Percentiles rank a stretch among this genome's conserved stretches.
phyloP scores from a whole-genome alignment of 2,329 filamentous ascomycete genomes.

The Fusarium staphyleae region DNA sequence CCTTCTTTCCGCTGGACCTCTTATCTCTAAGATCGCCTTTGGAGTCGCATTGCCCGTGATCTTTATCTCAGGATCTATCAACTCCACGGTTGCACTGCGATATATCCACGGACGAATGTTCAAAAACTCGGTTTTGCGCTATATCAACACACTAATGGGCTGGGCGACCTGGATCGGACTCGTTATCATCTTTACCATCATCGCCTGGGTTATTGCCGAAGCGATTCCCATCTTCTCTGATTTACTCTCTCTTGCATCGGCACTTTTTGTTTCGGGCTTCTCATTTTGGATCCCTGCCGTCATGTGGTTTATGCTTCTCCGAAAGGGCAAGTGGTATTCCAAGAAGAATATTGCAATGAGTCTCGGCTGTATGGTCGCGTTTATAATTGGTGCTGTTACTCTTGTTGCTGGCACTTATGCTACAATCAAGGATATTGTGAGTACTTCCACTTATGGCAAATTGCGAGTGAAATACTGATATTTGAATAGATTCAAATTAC shows the following conservation, averaged over 20 bases:
- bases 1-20: constrained; percentile 66
- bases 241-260: constrained; percentile 25
- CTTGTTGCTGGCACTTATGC: constrained; percentile 33
- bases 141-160: constrained; percentile 28
- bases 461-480: neutral
- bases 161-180: constrained; percentile 32
- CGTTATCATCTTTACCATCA: constrained; percentile 24
- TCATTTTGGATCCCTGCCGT: constrained; percentile 32
- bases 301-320: constrained; percentile 31
- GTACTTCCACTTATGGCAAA: neutral
- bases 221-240: constrained; percentile 33
- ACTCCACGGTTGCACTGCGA: constrained; percentile 30
- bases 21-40: constrained; percentile 72
- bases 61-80: constrained; percentile 39
- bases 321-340: constrained; percentile 28
- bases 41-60: constrained; percentile 68
- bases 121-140: constrained; percentile 28
- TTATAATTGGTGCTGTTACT: constrained; percentile 29
- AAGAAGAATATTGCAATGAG: constrained; percentile 32
- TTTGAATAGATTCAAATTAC: constrained; percentile 20
- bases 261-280: constrained; percentile 29
- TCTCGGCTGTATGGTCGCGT: constrained; percentile 26
- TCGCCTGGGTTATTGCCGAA: constrained; percentile 32
- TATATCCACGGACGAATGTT: constrained; percentile 34
- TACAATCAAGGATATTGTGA: constrained; percentile 34